Conservation (phyloP, 345 rosid species). For the Heritiera littoralis region DNA sequence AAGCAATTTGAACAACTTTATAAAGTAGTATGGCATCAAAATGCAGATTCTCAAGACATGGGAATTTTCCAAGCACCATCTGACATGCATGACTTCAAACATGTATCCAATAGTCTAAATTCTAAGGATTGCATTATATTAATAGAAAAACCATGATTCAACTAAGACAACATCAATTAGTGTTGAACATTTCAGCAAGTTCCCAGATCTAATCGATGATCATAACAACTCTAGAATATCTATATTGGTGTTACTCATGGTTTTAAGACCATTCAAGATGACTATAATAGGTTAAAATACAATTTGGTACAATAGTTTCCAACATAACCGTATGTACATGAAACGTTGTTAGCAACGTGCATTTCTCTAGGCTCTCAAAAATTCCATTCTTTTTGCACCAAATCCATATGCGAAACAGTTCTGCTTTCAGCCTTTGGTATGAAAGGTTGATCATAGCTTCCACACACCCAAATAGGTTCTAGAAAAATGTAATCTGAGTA, state of each 20-base stretch:
- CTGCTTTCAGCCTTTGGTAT: neutral
- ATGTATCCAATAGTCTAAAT: neutral
- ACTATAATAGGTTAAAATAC: neutral
- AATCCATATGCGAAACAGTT: neutral
- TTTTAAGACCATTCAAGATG: neutral
- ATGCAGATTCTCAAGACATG: neutral
- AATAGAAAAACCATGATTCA: neutral
- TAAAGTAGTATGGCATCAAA: neutral
- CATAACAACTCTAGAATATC: slow-evolving; percentile 1
- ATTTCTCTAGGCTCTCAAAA: neutral
- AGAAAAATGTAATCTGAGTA: neutral
- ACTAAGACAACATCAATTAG: neutral
- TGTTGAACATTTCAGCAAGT: neutral
- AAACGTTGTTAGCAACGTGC: neutral
- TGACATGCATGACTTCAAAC: neutral
- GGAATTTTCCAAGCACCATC: neutral
- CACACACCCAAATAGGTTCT: neutral
- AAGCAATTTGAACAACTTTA: neutral
- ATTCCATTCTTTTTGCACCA: neutral
- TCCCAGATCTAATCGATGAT: neutral
- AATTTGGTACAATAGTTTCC: neutral
- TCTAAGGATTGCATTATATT: neutral
- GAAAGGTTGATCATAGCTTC: neutral
- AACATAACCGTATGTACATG: neutral
- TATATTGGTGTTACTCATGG: neutral